phyloP scores from a whole-genome alignment of 495 filamentous ascomycete species.

The Terfezia claveryi region DNA sequence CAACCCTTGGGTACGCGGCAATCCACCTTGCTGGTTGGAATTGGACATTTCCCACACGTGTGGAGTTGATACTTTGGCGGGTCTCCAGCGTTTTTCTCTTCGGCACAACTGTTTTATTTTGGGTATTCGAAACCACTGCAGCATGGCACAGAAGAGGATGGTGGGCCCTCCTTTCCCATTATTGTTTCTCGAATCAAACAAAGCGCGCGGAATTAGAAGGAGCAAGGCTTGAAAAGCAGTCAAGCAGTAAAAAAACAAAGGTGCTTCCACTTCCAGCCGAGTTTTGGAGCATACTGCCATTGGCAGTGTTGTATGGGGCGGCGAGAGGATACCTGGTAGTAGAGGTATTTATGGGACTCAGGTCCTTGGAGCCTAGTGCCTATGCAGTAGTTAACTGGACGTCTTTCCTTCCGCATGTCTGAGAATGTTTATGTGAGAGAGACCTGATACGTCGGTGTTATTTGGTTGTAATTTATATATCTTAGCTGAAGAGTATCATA shows the following conservation, averaged over 20 bases:
- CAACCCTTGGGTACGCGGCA: neutral
- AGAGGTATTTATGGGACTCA: conserved; percentile 1
- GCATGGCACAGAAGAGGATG: neutral
- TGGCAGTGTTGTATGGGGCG: neutral
- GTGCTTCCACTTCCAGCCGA: too few species aligned
- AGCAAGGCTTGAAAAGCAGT: too few species aligned
- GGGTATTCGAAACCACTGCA: neutral
- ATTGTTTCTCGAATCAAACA: too few species aligned
- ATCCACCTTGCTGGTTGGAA: conserved; percentile 1
- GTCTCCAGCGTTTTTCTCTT: neutral
- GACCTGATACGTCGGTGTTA: too few species aligned
- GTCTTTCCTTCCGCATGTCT: conserved; percentile 1
- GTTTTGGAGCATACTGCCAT: too few species aligned
- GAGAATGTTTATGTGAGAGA: neutral
- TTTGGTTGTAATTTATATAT: too few species aligned
- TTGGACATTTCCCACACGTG: neutral
- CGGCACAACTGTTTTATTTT: neutral
- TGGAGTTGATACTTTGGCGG: conserved; percentile 1
- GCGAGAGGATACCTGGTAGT: conserved; percentile 1
- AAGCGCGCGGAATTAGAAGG: too few species aligned
- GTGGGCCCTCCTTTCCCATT: neutral
- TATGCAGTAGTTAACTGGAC: conserved; percentile 4
- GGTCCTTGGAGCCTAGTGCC: conserved; percentile 1
- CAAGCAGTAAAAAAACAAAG: too few species aligned
- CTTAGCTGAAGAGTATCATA: too few species aligned